Evolutionary conservation across 2,329 filamentous ascomycete species (phyloP), one percentile per base, ranked within the genome.

Genomic region (Alternaria angustiovoidea): DNA sequence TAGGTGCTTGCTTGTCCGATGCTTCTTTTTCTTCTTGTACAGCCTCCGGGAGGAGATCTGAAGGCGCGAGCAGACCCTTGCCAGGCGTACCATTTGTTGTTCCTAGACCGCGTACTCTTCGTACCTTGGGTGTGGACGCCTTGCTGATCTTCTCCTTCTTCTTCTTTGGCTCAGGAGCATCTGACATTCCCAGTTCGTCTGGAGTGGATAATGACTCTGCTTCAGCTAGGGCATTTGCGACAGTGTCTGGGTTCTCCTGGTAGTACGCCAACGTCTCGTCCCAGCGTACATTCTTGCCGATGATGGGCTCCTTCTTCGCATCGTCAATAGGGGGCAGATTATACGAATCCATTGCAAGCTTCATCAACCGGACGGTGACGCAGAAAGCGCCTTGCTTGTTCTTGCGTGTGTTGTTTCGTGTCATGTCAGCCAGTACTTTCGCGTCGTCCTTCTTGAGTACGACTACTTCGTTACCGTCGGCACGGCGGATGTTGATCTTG

Each of bases 361-460:
- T 81, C 24, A 77, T 71, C 11, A 85, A 70, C 32, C 80, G 76
- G 8, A 80, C 64, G n/a, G 69, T 73, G 44, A 83, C 82, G 53
- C 80, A 70, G 24, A 84, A 64, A 16, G 79, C 76, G 24, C 79
- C 80, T 46, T 80, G 79, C 59, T 84, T 85, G 70, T 85, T 85
- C 69, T 81, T 82, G 41, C 80, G 76, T 8, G 83, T 85, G 65
- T 85, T 85, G 51, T 72, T 74, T 34, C 79, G 77, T 1, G 83
- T 85, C 16, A 79, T 54, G 11, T 79, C 68, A 11, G 81, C 77
- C 8, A 84, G 69, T 57, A 83, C 80, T 60, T 85, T 83, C 16
- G 82, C 81, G 58, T 85, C 82, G 6, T 79, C 80, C 63, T 80
- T 80, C 70, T 82, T 83, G 32, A 84, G 74, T 9, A 81, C 70